Percentiles rank a stretch among this genome's conserved stretches.
Evolutionary conservation across 352 stramenopile genomes (phyloP).

Genomic region (Globisporangium viniferum): DNA sequence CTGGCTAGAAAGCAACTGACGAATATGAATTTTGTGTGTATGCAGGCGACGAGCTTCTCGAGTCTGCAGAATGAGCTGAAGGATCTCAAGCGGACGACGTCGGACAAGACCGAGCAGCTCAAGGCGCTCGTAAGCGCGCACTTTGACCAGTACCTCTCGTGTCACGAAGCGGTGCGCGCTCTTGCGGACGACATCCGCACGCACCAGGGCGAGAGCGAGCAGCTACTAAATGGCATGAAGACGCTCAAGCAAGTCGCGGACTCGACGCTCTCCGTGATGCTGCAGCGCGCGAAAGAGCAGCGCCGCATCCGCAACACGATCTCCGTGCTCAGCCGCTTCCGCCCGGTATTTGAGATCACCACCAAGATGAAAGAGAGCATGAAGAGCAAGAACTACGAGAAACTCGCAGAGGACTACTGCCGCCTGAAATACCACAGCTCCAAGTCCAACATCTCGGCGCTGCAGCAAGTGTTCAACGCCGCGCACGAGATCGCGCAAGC

Average conservation of each 20-base stretch:
- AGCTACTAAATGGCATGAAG: slow-evolving; percentile 49
- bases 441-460: slow-evolving; percentile 54
- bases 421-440: slow-evolving; percentile 61
- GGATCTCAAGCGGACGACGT: slow-evolving; percentile 67
- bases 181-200: slow-evolving; percentile 57
- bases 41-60: slow-evolving; percentile 57
- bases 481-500: slow-evolving; percentile 58
- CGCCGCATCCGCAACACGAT: slow-evolving; percentile 74
- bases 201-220: slow-evolving; percentile 58
- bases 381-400: slow-evolving; percentile 60
- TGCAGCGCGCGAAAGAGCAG: slow-evolving; percentile 71
- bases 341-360: slow-evolving; percentile 70
- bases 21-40: background rate
- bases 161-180: slow-evolving; percentile 69
- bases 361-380: slow-evolving; percentile 75
- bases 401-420: slow-evolving; percentile 69
- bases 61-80: slow-evolving; percentile 61
- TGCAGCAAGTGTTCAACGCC: slow-evolving; percentile 55
- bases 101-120: slow-evolving; percentile 81
- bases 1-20: background rate
- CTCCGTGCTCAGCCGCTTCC: slow-evolving; percentile 59
- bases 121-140: slow-evolving; percentile 77
- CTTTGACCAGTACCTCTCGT: slow-evolving; percentile 84
- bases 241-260: slow-evolving; percentile 60
- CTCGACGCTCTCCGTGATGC: slow-evolving; percentile 70